Evolutionary conservation across 306 rosid species (phyloP), one percentile per base, ranked within the genome.

Genomic region (Delonix regia): DNA sequence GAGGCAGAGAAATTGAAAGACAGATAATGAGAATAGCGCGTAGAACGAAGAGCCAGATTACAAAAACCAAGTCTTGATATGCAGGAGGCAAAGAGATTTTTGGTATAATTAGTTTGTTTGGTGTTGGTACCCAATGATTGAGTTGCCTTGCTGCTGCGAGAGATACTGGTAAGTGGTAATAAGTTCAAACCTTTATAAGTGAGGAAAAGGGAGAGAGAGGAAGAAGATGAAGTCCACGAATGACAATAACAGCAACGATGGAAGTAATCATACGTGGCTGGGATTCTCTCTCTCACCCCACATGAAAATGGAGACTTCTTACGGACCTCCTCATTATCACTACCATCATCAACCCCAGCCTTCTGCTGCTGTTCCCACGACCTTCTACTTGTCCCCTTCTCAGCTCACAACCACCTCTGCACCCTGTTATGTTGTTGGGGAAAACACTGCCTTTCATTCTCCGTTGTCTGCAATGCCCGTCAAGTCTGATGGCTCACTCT

Each of bases 241-340:
- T 83, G 93, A 92, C 83, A 80, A 73, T 44, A 78, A 82, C 6
- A 38, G 6, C 60, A 84, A 71, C 77, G 82, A 80, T 72, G 76
- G 53, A 5, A 71, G 76, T 69, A 87, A 81, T 77, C 78, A 75
- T 75, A 83, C 85, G 92, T 94, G 94, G 97, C 85, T 94, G 78
- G 98, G 91, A 15, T 91, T 94, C 66, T 94, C 97, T 85, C 96
- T 91, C 78, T 88, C 92, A 65, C 96, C 97, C 80, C 90, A 91
- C 72, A 86, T 88, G 97, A 91, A 91, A 88, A 90, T 88, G 94
- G 93, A 93, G 80, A 80, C 30, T 19, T n/a, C 84, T 78, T 24
- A 82, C 64, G 83, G 28, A 28, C 74, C 79, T 21, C 83, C 74
- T 39, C 77, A 73, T 64, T 71, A 73, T 75, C 82, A 86, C 39